These are phyloP conservation scores for Lipomyces mesembrius DNA, from an alignment of 805 yeast genomes.

Conservation along the genomic window DNA sequence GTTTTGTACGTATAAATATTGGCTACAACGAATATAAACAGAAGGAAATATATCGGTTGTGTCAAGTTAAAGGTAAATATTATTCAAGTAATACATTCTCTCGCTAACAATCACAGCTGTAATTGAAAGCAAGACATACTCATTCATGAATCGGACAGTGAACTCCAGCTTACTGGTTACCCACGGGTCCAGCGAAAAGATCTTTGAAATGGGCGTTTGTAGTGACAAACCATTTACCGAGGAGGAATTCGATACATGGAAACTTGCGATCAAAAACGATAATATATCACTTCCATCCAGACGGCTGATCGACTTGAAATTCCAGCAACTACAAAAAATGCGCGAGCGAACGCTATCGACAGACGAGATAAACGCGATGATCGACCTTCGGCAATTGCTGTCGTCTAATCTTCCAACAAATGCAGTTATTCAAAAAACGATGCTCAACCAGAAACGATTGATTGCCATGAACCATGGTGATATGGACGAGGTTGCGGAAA, in stretches of 20 bases:
- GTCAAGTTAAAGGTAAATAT: slow-evolving; percentile 68
- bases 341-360: slow-evolving; percentile 69
- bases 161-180: slow-evolving; percentile 70
- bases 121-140: slow-evolving; percentile 52
- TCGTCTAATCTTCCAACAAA: slow-evolving; percentile 67
- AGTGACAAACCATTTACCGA: slow-evolving; percentile 75
- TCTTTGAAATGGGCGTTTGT: slow-evolving; percentile 75
- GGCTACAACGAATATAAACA: slow-evolving; percentile 69
- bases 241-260: slow-evolving; percentile 76
- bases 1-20: slow-evolving; percentile 82
- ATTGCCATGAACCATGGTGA: slow-evolving; percentile 63
- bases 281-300: slow-evolving; percentile 62
- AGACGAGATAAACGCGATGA: slow-evolving; percentile 74
- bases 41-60: slow-evolving; percentile 76
- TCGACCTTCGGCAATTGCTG: slow-evolving; percentile 68
- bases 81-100: slow-evolving; percentile 34
- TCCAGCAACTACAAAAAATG: slow-evolving; percentile 64
- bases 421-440: slow-evolving; percentile 75
- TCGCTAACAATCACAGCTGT: slow-evolving; percentile 18
- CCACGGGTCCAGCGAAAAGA: slow-evolving; percentile 78
- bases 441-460: slow-evolving; percentile 71
- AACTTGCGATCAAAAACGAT: slow-evolving; percentile 62
- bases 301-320: slow-evolving; percentile 68
- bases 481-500: slow-evolving; percentile 42
- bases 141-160: slow-evolving; percentile 55